Percentiles rank a stretch among this genome's conserved stretches.
Conservation (phyloP, 495 filamentous ascomycete genomes). For the Neurospora africana region DNA sequence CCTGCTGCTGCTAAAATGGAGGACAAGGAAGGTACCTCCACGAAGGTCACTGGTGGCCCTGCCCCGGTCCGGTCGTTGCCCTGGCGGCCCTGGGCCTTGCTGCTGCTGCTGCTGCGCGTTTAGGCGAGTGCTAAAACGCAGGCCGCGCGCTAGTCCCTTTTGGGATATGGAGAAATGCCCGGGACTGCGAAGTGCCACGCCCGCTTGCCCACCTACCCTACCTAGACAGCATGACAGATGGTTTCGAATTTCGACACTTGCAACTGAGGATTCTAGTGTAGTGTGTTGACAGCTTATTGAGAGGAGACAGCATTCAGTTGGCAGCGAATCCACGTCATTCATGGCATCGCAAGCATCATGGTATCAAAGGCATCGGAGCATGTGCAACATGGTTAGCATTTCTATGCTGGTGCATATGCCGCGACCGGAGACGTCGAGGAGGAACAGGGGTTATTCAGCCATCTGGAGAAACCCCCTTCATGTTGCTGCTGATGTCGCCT, state of each 20-base stretch:
- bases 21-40: neutral
- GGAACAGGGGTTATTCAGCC: neutral
- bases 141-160: constrained; percentile 14
- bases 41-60: neutral
- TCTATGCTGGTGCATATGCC: neutral
- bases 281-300: neutral
- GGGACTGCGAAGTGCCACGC: neutral
- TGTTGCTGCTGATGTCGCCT: neutral
- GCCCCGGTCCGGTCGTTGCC: neutral
- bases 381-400: neutral
- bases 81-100: neutral
- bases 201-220: neutral
- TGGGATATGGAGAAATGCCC: neutral
- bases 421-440: neutral
- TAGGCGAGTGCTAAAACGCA: constrained; percentile 26
- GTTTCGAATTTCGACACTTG: neutral
- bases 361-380: neutral
- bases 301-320: neutral
- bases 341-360: neutral
- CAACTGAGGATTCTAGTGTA: neutral
- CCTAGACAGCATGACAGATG: neutral
- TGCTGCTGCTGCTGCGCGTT: constrained; percentile 19
- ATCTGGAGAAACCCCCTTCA: neutral
- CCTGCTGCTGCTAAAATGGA: neutral
- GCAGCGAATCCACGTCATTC: neutral